Base-by-base conservation (phyloP, 805 yeast genomes). In the Scheffersomyces coipomensis region DNA sequence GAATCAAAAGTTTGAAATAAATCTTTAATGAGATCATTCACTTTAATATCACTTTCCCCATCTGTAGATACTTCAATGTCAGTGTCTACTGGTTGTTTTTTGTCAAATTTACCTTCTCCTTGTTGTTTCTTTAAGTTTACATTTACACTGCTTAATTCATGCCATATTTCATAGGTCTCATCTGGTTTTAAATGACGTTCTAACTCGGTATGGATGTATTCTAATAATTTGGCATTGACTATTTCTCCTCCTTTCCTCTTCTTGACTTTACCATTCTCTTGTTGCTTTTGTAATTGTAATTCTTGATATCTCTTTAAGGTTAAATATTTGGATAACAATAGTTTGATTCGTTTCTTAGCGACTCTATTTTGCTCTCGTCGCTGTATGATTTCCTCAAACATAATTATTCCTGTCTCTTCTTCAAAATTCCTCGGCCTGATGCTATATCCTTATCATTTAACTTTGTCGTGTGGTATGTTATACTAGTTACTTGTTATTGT, bases 81-180 rank as follows among this genome's bases (percentile, higher is more conserved):
- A 12, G 6, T 6, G 12, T 19, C n/a, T 6, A 6, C 10, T n/a
- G n/a, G n/a, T 17, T 29, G 11, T 3, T 36, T 17, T 5, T 29
- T 19, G 7, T 32, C 34, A 19, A n/a, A n/a, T 30, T 29, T 12
- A 29, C 12, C 8, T 29, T 17, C 8, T 29, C 8, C 32, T 8
- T 15, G 10, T 29, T 29, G n/a, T n/a, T n/a, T n/a, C n/a, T n/a
- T 31, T 33, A 45, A 24, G 33, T 46, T 47, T 11, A 37, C 36
- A 39, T 52, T 51, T 29, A 52, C 30, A 29, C 53, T 40, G 3
- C 40, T 32, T 10, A 38, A 31, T n/a, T 49, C 42, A 35, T 64
- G 58, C 70, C 70, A 65, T 16, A 55, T 34, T 38, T 65, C 70
- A 37, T 43, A 65, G 0, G 66, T 52, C 23, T 63, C 69, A 40